phyloP scores from a whole-genome alignment of 2,329 filamentous ascomycete genomes.

The Lasiodiplodia theobromae region DNA sequence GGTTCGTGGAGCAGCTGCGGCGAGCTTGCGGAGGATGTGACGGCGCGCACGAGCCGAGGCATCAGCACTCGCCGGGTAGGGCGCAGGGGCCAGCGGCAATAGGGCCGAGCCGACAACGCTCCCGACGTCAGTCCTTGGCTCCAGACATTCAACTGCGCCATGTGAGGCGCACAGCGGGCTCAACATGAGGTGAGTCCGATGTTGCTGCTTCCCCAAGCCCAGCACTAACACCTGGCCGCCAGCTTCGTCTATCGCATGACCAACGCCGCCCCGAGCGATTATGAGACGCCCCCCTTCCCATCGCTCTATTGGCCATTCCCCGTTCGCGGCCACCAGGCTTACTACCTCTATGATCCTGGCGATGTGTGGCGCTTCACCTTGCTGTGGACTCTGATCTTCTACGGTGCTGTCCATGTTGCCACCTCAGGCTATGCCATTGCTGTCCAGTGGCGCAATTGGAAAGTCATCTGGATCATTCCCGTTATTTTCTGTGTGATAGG shows the following conservation, averaged over 20 bases:
- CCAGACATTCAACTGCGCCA: not conserved
- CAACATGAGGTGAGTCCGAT: constrained; percentile 41
- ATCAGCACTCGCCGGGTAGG: constrained; percentile 22
- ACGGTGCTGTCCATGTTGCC: constrained; percentile 75
- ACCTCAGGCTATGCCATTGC: constrained; percentile 75
- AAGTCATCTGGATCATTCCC: constrained; percentile 73
- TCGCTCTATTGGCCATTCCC: constrained; percentile 79
- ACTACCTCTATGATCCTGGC: constrained; percentile 73
- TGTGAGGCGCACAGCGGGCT: constrained; percentile 19
- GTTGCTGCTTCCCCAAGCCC: not conserved
- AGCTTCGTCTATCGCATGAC: constrained; percentile 55
- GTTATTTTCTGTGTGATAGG: constrained; percentile 74
- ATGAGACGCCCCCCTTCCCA: constrained; percentile 76
- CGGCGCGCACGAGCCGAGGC: constrained; percentile 22
- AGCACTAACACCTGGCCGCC: constrained; percentile 31
- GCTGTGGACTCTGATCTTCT: constrained; percentile 84
- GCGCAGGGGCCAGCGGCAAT: constrained; percentile 2
- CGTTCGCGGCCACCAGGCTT: constrained; percentile 61
- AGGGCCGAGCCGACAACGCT: constrained; percentile 11
- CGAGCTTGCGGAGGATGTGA: constrained; percentile 2
- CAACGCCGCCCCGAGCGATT: constrained; percentile 61
- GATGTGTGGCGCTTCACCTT: constrained; percentile 91
- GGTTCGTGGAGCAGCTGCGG: not conserved
- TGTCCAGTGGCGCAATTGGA: constrained; percentile 69
- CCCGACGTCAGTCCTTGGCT: constrained; percentile 16